phyloP scores from a whole-genome alignment of 768 basidiomycete species.

The Multifurca ochricompacta region DNA sequence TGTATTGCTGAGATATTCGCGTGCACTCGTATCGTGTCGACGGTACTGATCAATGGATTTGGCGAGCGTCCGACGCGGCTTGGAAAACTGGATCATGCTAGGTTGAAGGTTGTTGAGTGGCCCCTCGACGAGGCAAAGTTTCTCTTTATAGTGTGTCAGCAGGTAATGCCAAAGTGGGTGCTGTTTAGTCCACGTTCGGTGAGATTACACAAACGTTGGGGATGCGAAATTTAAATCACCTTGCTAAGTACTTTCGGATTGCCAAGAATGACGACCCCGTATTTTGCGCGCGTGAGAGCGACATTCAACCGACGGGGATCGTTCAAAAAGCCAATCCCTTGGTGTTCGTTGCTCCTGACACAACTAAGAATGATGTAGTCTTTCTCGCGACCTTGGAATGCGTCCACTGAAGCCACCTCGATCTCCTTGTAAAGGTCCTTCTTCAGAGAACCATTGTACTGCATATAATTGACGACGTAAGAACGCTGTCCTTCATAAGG shows the following conservation, averaged over 20 bases:
- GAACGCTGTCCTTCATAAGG: conserved; percentile 99
- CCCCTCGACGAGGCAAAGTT: conserved; percentile 87
- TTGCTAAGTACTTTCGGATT: conserved; percentile 99
- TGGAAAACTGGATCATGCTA: conserved; percentile 99
- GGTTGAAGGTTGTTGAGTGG: conserved; percentile 93
- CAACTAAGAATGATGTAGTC: conserved; percentile 99
- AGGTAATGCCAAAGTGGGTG: conserved; percentile 98
- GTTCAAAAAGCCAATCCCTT: conserved; percentile 98
- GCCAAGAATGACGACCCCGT: conserved; percentile 98
- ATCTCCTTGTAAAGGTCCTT: conserved; percentile 99
- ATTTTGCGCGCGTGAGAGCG: conserved; percentile 94
- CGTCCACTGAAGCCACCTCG: conserved; percentile 97
- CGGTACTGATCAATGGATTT: conserved; percentile 93
- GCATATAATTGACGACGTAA: conserved; percentile 99
- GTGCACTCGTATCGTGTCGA: conserved; percentile 85
- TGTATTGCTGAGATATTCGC: conserved; percentile 51
- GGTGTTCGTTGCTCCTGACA: conserved; percentile 97
- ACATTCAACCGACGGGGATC: conserved; percentile 96
- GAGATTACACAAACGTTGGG: conserved; percentile 1
- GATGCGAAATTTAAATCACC: conserved; percentile 38
- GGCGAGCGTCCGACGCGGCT: conserved; percentile 80
- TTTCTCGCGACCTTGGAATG: conserved; percentile 99
- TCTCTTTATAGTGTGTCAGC: conserved; percentile 98
- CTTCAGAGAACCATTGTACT: conserved; percentile 98
- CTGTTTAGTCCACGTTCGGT: conserved; percentile 37